A percentile compares a stretch with the other conserved stretches of the same genome.
Conservation (phyloP, 164 flowering plant species). For the Euptelea pleiosperma region DNA sequence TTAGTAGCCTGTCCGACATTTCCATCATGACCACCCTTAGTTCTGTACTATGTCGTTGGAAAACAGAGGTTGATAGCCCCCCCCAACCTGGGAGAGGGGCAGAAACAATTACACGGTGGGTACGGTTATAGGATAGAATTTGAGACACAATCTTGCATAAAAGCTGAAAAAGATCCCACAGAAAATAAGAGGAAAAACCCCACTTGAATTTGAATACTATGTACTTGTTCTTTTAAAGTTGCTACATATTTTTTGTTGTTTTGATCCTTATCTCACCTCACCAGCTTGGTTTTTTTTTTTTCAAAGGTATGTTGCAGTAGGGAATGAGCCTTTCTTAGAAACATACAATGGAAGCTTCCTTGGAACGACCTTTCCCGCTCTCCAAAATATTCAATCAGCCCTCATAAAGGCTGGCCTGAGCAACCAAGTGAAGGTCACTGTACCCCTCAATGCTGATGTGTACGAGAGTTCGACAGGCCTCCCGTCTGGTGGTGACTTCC, state of each 20-base stretch:
- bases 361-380: constrained; percentile 72
- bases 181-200: no score
- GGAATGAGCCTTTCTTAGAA: constrained; percentile 80
- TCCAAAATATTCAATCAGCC: constrained; percentile 73
- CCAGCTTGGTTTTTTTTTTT: not conserved
- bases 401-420: constrained; percentile 69
- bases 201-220: not conserved
- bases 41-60: no score
- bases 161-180: no score
- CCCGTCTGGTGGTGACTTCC: constrained; percentile 89
- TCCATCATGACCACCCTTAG: no score
- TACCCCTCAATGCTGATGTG: constrained; percentile 82
- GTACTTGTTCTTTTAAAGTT: not conserved
- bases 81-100: no score
- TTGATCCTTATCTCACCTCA: constrained; percentile 1
- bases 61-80: no score
- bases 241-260: not conserved
- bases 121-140: no score
- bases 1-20: no score
- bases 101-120: no score
- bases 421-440: constrained; percentile 61
- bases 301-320: constrained; percentile 86
- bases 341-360: constrained; percentile 78
- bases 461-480: constrained; percentile 37
- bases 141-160: no score